Conservation (phyloP, 768 basidiomycete species). For the Mrakia frigida region DNA sequence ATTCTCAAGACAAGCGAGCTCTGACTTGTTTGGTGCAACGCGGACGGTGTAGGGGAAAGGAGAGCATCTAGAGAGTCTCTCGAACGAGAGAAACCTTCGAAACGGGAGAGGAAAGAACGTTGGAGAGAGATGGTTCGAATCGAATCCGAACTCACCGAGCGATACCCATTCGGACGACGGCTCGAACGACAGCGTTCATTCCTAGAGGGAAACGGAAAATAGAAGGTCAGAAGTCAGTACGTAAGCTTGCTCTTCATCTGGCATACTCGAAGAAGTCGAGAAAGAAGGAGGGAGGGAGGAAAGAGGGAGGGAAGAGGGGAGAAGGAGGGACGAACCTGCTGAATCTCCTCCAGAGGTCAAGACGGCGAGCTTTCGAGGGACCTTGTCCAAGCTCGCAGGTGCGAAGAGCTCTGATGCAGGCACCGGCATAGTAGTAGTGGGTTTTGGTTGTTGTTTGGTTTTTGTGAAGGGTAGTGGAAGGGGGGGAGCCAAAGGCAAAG, state of each 20-base stretch:
- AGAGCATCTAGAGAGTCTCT: not conserved
- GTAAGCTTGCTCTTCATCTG: not conserved
- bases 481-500: not conserved
- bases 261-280: no score
- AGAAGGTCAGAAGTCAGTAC: not conserved
- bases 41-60: not conserved
- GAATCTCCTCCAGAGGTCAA: conserved; percentile 96
- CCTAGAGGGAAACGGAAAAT: not conserved
- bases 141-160: conserved; percentile 59
- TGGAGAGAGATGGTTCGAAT: not conserved
- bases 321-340: conserved; percentile 57
- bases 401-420: conserved; percentile 22
- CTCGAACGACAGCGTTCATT: conserved; percentile 91
- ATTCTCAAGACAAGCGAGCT: not conserved
- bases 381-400: conserved; percentile 15
- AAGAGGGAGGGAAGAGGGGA: no score
- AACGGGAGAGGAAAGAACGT: not conserved
- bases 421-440: conserved; percentile 2
- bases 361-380: conserved; percentile 53
- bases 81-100: not conserved
- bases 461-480: not conserved
- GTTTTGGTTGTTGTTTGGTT: no score
- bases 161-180: conserved; percentile 88
- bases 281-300: no score
- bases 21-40: not conserved